A percentile compares a stretch with the other conserved stretches of the same genome.
phyloP scores from a whole-genome alignment of 148 eudicot genomes.

The Camellia lanceoleosa region DNA sequence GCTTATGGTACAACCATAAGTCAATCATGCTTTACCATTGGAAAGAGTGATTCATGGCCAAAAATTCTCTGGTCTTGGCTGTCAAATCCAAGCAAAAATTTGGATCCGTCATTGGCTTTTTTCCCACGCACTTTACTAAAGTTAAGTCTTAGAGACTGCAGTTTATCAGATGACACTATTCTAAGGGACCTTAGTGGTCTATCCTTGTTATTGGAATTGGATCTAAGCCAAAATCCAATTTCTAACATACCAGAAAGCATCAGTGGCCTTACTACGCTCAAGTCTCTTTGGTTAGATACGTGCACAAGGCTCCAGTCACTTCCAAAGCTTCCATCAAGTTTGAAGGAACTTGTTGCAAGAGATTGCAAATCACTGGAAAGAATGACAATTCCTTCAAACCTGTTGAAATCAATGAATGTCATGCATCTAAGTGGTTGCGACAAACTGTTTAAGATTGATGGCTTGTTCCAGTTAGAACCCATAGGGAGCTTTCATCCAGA shows the following conservation, averaged over 20 bases:
- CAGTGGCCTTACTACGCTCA: constrained; percentile 9
- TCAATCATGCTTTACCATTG: background rate
- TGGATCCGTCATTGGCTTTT: background rate
- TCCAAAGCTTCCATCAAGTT: constrained; percentile 19
- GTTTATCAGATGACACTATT: constrained; percentile 7
- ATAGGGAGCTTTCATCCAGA: background rate
- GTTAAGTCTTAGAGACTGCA: constrained; percentile 12
- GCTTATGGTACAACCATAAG: constrained; percentile 2
- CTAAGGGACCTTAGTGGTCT: background rate
- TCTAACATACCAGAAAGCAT: constrained; percentile 14
- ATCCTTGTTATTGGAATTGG: constrained; percentile 4
- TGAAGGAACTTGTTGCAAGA: constrained; percentile 6
- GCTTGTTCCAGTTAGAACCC: constrained; percentile 17
- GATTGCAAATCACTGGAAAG: constrained; percentile 13
- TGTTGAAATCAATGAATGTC: background rate
- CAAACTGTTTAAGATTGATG: constrained; percentile 11
- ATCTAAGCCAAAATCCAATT: constrained; percentile 12
- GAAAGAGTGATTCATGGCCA: background rate
- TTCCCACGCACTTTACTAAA: constrained; percentile 6
- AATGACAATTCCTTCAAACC: constrained; percentile 12
- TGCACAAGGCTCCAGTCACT: constrained; percentile 17
- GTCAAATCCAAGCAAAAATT: background rate
- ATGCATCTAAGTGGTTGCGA: constrained; percentile 4
- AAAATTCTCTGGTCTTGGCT: constrained; percentile 5
- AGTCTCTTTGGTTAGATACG: background rate